phyloP scores from a whole-genome alignment of 2,329 filamentous ascomycete genomes.

The Cryphonectria parasitica region DNA sequence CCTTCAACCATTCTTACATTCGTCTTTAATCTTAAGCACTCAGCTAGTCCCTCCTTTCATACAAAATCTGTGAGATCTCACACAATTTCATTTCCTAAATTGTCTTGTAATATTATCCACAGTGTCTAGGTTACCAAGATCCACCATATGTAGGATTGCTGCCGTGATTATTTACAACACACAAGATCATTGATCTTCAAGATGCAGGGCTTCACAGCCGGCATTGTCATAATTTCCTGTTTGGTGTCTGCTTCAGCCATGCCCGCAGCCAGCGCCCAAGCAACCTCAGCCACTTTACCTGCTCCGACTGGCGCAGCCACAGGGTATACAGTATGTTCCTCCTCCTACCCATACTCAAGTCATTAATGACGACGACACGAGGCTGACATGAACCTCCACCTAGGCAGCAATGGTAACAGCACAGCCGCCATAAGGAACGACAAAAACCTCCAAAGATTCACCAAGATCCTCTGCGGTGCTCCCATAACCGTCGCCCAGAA shows the following conservation, averaged over 20 bases:
- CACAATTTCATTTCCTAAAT: conserved; percentile 14
- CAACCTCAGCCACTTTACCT: not conserved
- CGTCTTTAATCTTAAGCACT: not conserved
- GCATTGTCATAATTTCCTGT: conserved; percentile 4
- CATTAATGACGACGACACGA: not conserved
- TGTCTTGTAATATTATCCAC: not conserved
- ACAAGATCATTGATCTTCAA: not conserved
- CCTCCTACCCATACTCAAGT: conserved; percentile 22
- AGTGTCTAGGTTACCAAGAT: not conserved
- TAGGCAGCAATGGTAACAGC: conserved; percentile 7
- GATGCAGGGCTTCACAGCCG: conserved; percentile 17
- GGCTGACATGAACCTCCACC: not conserved
- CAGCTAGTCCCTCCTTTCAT: conserved; percentile 18
- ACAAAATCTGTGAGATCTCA: conserved; percentile 25
- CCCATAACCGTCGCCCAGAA: conserved; percentile 43
- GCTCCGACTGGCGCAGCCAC: not conserved
- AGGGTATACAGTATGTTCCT: not conserved
- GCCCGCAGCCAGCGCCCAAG: conserved; percentile 11
- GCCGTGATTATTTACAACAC: not conserved
- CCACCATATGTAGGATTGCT: not conserved
- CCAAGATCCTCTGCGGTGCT: conserved; percentile 45
- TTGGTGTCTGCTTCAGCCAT: conserved; percentile 12
- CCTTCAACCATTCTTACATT: conserved; percentile 2
- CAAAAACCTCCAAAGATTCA: conserved; percentile 46
- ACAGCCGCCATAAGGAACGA: conserved; percentile 21